A percentile compares a stretch with the other conserved stretches of the same genome.
Conservation (phyloP, 805 yeast genomes). For the Candida chauliodis region DNA sequence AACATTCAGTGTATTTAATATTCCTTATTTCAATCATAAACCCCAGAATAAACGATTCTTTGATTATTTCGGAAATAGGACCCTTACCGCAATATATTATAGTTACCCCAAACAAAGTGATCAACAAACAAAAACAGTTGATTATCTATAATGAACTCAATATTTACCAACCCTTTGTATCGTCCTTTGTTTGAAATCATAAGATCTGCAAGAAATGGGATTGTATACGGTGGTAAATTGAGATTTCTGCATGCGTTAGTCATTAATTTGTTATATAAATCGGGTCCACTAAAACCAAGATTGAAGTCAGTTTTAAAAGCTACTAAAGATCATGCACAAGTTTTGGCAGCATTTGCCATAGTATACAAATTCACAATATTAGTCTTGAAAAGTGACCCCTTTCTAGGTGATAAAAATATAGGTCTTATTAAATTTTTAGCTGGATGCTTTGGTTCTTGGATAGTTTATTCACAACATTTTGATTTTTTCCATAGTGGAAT, state of each 20-base stretch:
- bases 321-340: constrained; percentile 52
- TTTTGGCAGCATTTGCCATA: constrained; percentile 54
- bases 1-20: no score
- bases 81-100: constrained; percentile 2
- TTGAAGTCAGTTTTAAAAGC: constrained; percentile 46
- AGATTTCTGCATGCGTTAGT: constrained; percentile 65
- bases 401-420: constrained; percentile 30
- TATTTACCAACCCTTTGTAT: constrained; percentile 23
- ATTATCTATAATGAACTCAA: constrained; percentile 14
- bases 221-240: constrained; percentile 59
- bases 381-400: constrained; percentile 26
- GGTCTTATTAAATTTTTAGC: constrained; percentile 32
- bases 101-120: background rate
- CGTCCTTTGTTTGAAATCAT: constrained; percentile 32
- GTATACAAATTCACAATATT: constrained; percentile 43
- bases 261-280: constrained; percentile 52
- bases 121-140: constrained; percentile 1
- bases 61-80: no score
- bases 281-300: constrained; percentile 47
- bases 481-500: constrained; percentile 45
- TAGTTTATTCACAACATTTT: constrained; percentile 43
- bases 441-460: constrained; percentile 40
- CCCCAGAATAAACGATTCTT: no score
- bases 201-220: constrained; percentile 43
- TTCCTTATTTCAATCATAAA: no score